phyloP scores from a whole-genome alignment of 1,139 yeast genomes.

The Yamadazyma atmosphaerica region DNA sequence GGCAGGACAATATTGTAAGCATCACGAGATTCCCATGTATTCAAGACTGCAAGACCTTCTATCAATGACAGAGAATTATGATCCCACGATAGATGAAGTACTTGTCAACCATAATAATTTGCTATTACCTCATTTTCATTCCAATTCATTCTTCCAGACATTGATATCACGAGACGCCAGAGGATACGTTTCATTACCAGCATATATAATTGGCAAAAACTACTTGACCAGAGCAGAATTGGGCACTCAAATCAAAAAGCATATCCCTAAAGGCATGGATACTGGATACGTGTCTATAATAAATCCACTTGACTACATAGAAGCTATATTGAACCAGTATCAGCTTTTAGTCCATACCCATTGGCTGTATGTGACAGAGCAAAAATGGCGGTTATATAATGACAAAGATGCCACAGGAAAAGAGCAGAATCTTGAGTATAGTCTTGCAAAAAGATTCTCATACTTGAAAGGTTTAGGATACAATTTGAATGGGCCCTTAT shows the following conservation, averaged over 20 bases:
- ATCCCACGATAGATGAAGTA: conserved; percentile 24
- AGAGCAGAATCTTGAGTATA: not conserved
- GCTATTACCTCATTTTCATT: conserved; percentile 37
- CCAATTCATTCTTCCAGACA: conserved; percentile 36
- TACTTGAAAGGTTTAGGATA: conserved; percentile 37
- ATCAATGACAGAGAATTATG: conserved; percentile 10
- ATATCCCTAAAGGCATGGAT: conserved; percentile 28
- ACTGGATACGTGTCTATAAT: conserved; percentile 29
- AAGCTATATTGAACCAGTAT: conserved; percentile 37
- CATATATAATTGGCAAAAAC: conserved; percentile 33
- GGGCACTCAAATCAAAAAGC: conserved; percentile 12
- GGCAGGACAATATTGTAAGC: conserved; percentile 24
- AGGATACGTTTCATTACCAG: conserved; percentile 38
- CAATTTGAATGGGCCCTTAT: conserved; percentile 33
- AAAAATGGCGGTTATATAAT: conserved; percentile 4
- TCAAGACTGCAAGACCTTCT: conserved; percentile 19
- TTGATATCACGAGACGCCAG: conserved; percentile 34
- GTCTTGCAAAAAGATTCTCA: conserved; percentile 17
- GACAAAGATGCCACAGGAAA: conserved; percentile 6
- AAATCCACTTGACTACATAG: conserved; percentile 23
- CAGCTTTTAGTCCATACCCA: conserved; percentile 34
- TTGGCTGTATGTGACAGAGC: conserved; percentile 3
- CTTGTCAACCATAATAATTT: conserved; percentile 38
- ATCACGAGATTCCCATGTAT: conserved; percentile 29
- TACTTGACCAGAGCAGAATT: conserved; percentile 22